Base-by-base conservation (phyloP, 495 filamentous ascomycete species). In the Podospora appendiculata region DNA sequence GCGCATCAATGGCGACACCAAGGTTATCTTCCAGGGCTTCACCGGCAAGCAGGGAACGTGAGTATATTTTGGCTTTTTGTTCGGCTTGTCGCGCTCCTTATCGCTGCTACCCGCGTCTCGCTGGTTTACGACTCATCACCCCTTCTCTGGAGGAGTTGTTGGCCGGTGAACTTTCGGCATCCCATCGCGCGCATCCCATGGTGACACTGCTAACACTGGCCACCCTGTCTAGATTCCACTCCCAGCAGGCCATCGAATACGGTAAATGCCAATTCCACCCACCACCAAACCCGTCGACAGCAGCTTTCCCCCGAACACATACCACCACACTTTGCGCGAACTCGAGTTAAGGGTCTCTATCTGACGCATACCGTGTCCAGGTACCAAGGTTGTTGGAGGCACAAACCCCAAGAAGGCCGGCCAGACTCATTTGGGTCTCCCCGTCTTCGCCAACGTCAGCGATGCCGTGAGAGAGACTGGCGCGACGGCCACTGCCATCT, bases 401-500 rank as follows among this genome's bases (percentile, higher is more conserved):
- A 96, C 90, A 67, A 97, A 96, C 75, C 93, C 93, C 63, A 97
- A 95, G 82, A 99, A 99, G 76, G 93, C 93, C 58, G 93, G 93
- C 60, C 73, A 80, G 49, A 81, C 75, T 59, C 93, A 99, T 76
- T 83, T 99, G 49, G 91, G 86, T 66, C 86, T 84, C 53, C 93
- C 93, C 14, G 94, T 99, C 58, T 99, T 97, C 72, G 87, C 79
- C 50, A 93, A 81, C 57, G 94, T 99, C 51, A 68, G 69, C 52
- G 92, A 97, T 51, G 93, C 91, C 52, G 80, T 95, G 54, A 94
- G 92, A 79, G 73, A 90, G 74, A 94, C 89, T 43, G 90, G 90
- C 59, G 91, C 91, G 53, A 88, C 77, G 51, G 91, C 91, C 49
- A 92, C 89, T 45, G 94, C 91, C 51, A 92, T 99, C 72, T 99